Evolutionary conservation across 106 monocot species (phyloP).

Genomic region (Allium cepa): DNA sequence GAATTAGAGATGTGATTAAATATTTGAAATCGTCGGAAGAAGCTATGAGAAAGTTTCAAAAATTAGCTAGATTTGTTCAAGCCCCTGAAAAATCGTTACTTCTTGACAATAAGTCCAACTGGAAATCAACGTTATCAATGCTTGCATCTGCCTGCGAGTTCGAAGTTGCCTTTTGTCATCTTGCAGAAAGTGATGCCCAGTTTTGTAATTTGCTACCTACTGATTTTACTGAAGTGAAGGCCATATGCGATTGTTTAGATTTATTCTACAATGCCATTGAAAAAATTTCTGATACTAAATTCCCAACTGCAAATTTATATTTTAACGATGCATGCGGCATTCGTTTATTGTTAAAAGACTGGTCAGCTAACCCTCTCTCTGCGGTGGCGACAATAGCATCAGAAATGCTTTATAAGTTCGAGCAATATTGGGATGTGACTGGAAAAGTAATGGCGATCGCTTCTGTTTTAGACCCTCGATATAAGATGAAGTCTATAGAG

Average conservation of each 20-base stretch:
- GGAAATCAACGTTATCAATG: conserved; percentile 69
- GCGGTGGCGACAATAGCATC: conserved; percentile 45
- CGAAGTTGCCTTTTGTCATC: conserved; percentile 37
- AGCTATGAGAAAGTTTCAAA: conserved; percentile 37
- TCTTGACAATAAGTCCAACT: conserved; percentile 40
- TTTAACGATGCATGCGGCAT: conserved; percentile 81
- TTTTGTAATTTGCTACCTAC: conserved; percentile 18
- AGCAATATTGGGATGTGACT: conserved; percentile 58
- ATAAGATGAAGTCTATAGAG: conserved; percentile 83
- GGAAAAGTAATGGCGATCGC: conserved; percentile 57
- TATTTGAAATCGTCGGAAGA: conserved; percentile 59
- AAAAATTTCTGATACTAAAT: conserved; percentile 37
- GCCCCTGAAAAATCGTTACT: conserved; percentile 29
- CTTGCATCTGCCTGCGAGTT: conserved; percentile 51
- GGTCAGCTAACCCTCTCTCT: conserved; percentile 29
- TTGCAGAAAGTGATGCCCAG: conserved; percentile 41
- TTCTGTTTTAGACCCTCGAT: conserved; percentile 82
- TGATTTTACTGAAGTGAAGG: conserved; percentile 59
- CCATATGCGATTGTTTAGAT: conserved; percentile 50
- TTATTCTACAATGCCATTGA: conserved; percentile 48
- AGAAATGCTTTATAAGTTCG: conserved; percentile 68
- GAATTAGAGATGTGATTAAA: conserved; percentile 42
- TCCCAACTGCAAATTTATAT: conserved; percentile 61
- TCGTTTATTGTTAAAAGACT: conserved; percentile 48
- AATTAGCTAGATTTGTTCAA: conserved; percentile 28